Base-by-base conservation (phyloP, 2,329 filamentous ascomycete genomes). In the Monosporascus sp. region DNA sequence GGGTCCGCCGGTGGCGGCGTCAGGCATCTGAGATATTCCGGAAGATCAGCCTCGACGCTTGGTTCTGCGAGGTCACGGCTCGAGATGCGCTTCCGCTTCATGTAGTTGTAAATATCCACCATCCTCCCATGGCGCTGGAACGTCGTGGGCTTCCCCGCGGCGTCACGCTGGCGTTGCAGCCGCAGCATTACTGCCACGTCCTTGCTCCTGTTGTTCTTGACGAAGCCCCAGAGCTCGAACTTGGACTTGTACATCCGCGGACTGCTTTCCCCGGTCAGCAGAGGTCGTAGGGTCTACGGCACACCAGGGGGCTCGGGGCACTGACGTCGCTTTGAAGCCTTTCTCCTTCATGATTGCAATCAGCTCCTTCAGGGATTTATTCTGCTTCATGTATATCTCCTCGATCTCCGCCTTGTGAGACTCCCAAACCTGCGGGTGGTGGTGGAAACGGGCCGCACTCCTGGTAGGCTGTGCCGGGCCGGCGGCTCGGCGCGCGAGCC, bases 161-260 rank as follows among this genome's bases (percentile, higher is more conserved):
- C 61, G 26, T 58, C 57, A 37, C 61, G 55, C 37, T 62, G 52
- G 22, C 55, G 56, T 41, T 62, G 56, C 24, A 60, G 37, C 48
- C 57, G 55, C 19, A 63, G 48, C 60, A 63, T 63, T 57, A 56
- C 52, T 16, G 60, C 60, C 22, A 63, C 58, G 45, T 62, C 60
- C 16, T 60, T 59, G 50, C 57, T 58, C 50, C 56, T 57, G 40
- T 63, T 63, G 43, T 63, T 63, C 49, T 63, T 63, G 16, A 58
- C 58, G 50, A 61, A 63, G 1, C 61, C 60, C 61, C 61, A 63
- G 56, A 61, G 58, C 22, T 54, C 52, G 45, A 63, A 59, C 41
- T 60, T 62, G 7, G 60, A 56, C 43, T 63, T 63, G 46, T 62
- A 63, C 61, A 63, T 63, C 41, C 60, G 59, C 24, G 58, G 47